Evolutionary conservation across 306 rosid species (phyloP).

Genomic region (Canavalia ensiformis): DNA sequence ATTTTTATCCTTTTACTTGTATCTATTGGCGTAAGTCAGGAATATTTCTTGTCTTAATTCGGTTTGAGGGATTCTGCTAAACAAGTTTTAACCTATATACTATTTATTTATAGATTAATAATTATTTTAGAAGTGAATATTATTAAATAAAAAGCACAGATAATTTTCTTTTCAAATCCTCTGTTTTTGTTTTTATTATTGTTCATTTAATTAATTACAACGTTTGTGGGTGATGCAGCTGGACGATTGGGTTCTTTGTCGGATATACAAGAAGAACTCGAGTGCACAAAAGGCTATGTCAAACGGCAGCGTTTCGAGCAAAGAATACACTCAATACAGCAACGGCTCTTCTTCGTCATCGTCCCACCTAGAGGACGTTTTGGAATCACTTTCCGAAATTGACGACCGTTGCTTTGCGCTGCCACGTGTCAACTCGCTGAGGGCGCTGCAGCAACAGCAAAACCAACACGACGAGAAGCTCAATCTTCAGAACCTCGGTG

Average conservation of each 20-base stretch:
- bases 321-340: conserved; percentile 67
- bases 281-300: conserved; percentile 52
- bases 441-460: conserved; percentile 46
- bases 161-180: background rate
- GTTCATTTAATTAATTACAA: background rate
- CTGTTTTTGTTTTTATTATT: background rate
- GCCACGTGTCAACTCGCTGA: conserved; percentile 71
- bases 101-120: no score
- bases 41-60: no score
- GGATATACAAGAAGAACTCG: conserved; percentile 84
- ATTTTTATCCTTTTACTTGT: no score
- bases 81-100: no score
- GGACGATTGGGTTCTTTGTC: conserved; percentile 96
- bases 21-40: no score
- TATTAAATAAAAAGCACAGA: no score
- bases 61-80: no score
- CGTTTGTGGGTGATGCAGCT: conserved; percentile 53
- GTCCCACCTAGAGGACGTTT: conserved; percentile 78
- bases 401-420: conserved; percentile 61
- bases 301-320: conserved; percentile 55
- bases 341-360: conserved; percentile 74
- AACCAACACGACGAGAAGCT: conserved; percentile 43
- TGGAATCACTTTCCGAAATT: conserved; percentile 76
- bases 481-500: conserved; percentile 52
- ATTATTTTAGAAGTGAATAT: no score